Evolutionary conservation across 345 rosid genomes (phyloP).

Genomic region (Gossypium australe): DNA sequence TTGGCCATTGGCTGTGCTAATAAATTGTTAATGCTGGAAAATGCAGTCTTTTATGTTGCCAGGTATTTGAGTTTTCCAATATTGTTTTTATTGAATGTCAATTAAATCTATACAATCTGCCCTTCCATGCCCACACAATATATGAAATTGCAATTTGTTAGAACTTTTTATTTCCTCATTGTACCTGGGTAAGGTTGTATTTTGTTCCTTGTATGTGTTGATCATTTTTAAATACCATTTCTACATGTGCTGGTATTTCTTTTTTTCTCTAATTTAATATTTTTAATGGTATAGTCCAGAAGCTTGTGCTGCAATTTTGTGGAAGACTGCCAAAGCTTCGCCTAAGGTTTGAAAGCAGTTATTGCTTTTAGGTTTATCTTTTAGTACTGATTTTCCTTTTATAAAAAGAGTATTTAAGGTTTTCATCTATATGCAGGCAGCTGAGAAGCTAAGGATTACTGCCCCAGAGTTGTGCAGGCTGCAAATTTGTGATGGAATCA

Average conservation of each 20-base stretch:
- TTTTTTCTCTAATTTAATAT: conserved; percentile 6
- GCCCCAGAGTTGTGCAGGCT: conserved; percentile 64
- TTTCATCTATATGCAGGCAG: conserved; percentile 58
- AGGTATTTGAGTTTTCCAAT: conserved; percentile 39
- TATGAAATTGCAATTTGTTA: not conserved
- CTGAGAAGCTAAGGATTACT: conserved; percentile 84
- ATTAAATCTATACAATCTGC: not conserved
- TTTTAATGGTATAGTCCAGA: conserved; percentile 62
- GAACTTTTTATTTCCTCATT: not conserved
- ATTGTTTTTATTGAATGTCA: not conserved
- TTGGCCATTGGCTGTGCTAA: conserved; percentile 96
- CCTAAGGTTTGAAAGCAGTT: conserved; percentile 56
- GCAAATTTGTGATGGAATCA: conserved; percentile 77
- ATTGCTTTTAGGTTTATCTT: conserved; percentile 11
- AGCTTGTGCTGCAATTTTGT: conserved; percentile 95
- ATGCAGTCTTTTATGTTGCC: conserved; percentile 93
- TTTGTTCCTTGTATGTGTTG: not conserved
- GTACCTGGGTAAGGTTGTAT: not conserved
- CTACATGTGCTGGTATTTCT: conserved; percentile 8
- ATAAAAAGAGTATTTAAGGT: conserved; percentile 1
- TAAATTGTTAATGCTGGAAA: conserved; percentile 90
- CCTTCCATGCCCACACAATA: not conserved
- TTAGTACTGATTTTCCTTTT: conserved; percentile 10
- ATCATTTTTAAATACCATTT: not conserved
- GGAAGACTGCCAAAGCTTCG: conserved; percentile 88